Conservation (phyloP, 164 flowering plant genomes). For the Malania oleifera region DNA sequence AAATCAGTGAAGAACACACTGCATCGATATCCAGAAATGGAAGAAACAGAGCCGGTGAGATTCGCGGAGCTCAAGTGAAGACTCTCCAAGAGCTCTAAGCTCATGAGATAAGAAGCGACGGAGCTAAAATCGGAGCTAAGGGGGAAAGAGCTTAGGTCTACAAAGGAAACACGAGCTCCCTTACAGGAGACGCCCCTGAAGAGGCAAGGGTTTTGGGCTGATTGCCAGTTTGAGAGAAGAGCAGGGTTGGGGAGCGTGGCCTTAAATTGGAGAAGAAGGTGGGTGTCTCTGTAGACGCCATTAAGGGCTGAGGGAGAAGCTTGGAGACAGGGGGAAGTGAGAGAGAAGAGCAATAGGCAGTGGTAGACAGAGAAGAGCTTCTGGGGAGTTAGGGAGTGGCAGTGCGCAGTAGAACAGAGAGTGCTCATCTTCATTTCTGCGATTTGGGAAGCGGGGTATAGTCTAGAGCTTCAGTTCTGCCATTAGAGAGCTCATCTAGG, state of each 20-base stretch:
- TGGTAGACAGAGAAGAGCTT: slow-evolving; percentile 2
- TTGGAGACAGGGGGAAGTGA: slow-evolving; percentile 10
- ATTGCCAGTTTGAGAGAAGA: slow-evolving; percentile 45
- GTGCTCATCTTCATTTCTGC: not conserved
- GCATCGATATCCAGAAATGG: slow-evolving; percentile 32
- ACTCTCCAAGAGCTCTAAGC: slow-evolving; percentile 36
- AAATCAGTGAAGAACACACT: slow-evolving; percentile 27
- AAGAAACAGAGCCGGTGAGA: slow-evolving; percentile 44
- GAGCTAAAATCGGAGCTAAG: slow-evolving; percentile 34
- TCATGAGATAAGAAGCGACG: slow-evolving; percentile 39
- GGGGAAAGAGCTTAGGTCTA: slow-evolving; percentile 38
- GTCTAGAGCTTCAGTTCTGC: slow-evolving; percentile 22
- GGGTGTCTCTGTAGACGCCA: slow-evolving; percentile 21
- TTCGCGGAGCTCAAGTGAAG: slow-evolving; percentile 33
- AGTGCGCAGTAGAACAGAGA: not conserved
- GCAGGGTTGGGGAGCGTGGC: slow-evolving; percentile 28
- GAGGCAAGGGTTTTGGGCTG: slow-evolving; percentile 37
- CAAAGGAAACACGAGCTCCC: slow-evolving; percentile 37
- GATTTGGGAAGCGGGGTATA: not conserved
- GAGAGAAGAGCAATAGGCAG: slow-evolving; percentile 16
- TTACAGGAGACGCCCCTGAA: slow-evolving; percentile 59
- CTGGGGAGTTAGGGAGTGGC: not conserved
- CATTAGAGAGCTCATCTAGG: slow-evolving; percentile 29
- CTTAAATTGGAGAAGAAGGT: slow-evolving; percentile 54
- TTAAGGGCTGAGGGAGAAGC: slow-evolving; percentile 6